Base-by-base conservation (phyloP, 2,329 filamentous ascomycete genomes). In the Colletotrichum tamarilloi region DNA sequence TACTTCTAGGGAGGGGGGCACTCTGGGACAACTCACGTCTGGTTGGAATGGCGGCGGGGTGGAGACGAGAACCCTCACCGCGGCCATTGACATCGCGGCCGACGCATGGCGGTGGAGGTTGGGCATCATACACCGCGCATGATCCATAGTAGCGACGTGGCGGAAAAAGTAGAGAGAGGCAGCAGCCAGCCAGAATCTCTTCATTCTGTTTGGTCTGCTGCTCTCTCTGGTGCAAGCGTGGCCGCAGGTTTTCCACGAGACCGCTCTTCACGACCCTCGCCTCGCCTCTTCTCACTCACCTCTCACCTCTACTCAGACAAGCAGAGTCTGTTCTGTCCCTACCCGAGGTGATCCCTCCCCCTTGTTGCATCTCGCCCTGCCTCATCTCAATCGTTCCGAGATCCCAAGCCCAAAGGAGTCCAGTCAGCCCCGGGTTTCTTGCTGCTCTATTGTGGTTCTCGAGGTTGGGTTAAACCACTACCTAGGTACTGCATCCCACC, bases 91-190 rank as follows among this genome's bases (percentile, higher is more conserved):
- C 60, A 60, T 60, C 66, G 68, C 30, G 35, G 71, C 56, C 56
- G 71, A 73, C 71, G 71, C 71, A 73, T 73, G 71, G 71, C 71
- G 67, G 71, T 73, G 71, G 71, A 73, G 71, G 71, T 73, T 73
- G 71, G 71, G 71, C 71, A 73, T 73, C 71, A 66, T 59, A 73
- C 60, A 70, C 67, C 67, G 60, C 71, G 71, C 67, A 73, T 73
- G 71, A 72, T 70, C 67, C 67, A 66, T 73, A 38, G 49, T 56
- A 62, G 67, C 71, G 71, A 73, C 67, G 71, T 73, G 71, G 67
- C 71, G 71, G 63, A 62, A 71, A 70, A 38, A 65, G 65, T 22
- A 64, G 60, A 53, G 52, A 42, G 22, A 59, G 49, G 38, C 60
- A 55, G 52, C 52, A 55, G 26, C 26, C 42, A 49, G 42, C 42